phyloP scores from a whole-genome alignment of 1,284 basidiomycete genomes.

The Apiotrichum veenhuisii region DNA sequence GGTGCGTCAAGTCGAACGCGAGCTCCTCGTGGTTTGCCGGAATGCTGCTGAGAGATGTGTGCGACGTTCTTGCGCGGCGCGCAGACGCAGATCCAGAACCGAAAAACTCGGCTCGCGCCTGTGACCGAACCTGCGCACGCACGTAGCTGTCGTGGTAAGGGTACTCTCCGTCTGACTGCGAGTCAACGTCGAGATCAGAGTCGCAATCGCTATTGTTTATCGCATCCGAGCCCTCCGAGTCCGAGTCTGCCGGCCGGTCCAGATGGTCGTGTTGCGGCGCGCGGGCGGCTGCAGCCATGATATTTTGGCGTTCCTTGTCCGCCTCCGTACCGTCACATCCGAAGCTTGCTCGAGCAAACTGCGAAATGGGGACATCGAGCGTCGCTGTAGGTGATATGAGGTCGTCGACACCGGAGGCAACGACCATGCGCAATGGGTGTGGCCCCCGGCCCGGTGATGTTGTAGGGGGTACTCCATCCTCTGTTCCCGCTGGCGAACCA shows the following conservation, averaged over 20 bases:
- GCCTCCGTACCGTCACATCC: background rate
- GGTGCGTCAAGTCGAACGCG: background rate
- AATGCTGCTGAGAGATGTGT: background rate
- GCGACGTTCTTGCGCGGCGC: background rate
- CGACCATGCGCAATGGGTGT: background rate
- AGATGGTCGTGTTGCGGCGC: too few species aligned
- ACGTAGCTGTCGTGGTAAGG: background rate
- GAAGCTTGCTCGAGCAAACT: conserved; percentile 1
- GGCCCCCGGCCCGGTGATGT: too few species aligned
- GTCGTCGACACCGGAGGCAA: background rate
- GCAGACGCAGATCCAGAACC: background rate
- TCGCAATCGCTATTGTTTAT: background rate
- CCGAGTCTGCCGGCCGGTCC: too few species aligned
- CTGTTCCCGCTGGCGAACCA: background rate
- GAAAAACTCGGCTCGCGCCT: background rate
- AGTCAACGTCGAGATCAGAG: background rate
- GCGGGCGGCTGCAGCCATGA: background rate
- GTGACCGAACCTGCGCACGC: background rate
- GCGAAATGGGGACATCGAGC: background rate
- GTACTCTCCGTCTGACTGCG: background rate
- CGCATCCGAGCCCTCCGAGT: background rate
- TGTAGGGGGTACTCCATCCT: background rate
- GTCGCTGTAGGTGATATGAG: background rate
- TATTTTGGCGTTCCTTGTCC: background rate
- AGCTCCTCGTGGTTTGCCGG: background rate